A percentile compares a stretch with the other conserved stretches of the same genome.
phyloP scores from a whole-genome alignment of 768 basidiomycete genomes.

The Ramaria rubella region DNA sequence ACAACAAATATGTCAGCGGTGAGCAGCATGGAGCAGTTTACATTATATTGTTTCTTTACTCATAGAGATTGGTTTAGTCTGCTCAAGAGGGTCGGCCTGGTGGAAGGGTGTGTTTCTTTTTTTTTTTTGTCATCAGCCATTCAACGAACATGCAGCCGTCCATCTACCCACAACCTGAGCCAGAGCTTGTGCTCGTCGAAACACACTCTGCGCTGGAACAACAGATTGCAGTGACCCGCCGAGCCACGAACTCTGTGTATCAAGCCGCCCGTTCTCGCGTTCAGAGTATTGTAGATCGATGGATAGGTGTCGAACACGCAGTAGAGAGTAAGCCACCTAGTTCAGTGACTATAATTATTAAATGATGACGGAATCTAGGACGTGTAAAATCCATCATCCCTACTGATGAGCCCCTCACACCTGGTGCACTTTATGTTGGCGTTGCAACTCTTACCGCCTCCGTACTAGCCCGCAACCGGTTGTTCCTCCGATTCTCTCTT shows the following conservation, averaged over 20 bases:
- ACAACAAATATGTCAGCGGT: background rate
- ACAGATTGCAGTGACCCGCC: slow-evolving; percentile 66
- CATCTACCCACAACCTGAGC: slow-evolving; percentile 64
- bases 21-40: background rate
- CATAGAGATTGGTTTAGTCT: background rate
- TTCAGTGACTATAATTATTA: background rate
- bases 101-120: background rate
- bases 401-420: slow-evolving; percentile 75
- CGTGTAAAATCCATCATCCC: slow-evolving; percentile 80
- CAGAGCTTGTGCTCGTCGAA: slow-evolving; percentile 66
- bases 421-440: slow-evolving; percentile 86
- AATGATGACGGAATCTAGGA: slow-evolving; percentile 34
- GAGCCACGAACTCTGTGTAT: slow-evolving; percentile 50
- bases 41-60: background rate
- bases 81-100: background rate
- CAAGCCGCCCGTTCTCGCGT: slow-evolving; percentile 55
- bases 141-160: slow-evolving; percentile 50
- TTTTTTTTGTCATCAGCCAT: background rate
- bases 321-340: slow-evolving; percentile 64
- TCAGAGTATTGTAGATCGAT: slow-evolving; percentile 65
- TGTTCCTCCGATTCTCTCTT: slow-evolving; percentile 60
- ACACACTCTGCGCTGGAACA: slow-evolving; percentile 67
- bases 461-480: slow-evolving; percentile 74
- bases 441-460: slow-evolving; percentile 79
- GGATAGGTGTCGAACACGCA: slow-evolving; percentile 81